Conservation (phyloP, 2,329 filamentous ascomycete species). For the Pseudogymnoascus sp. region DNA sequence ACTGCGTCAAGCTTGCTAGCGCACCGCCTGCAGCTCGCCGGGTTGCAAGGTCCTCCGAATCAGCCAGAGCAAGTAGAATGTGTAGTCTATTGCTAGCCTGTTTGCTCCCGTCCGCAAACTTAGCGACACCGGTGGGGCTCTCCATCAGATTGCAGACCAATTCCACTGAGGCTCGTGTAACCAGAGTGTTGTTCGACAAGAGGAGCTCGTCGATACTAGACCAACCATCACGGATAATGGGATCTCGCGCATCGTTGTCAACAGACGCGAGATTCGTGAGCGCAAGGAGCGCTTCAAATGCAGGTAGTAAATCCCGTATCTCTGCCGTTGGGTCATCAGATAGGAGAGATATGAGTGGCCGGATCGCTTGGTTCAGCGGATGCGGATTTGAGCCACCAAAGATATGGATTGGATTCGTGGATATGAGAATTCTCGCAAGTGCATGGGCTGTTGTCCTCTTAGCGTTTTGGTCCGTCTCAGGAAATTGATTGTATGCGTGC, state of each 20-base stretch:
- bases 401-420: conserved; percentile 73
- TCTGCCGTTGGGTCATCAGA: conserved; percentile 54
- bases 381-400: conserved; percentile 72
- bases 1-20: conserved; percentile 73
- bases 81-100: conserved; percentile 69
- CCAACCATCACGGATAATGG: conserved; percentile 70
- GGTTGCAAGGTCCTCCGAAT: conserved; percentile 74
- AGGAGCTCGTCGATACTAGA: conserved; percentile 74
- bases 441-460: conserved; percentile 66
- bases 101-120: conserved; percentile 61
- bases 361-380: conserved; percentile 71
- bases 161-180: conserved; percentile 80
- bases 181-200: conserved; percentile 64
- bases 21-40: conserved; percentile 81
- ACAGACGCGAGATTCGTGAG: conserved; percentile 88
- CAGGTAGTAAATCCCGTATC: conserved; percentile 72
- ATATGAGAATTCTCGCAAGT: conserved; percentile 78
- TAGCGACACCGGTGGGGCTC: conserved; percentile 55
- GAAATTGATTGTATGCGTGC: conserved; percentile 57
- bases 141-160: conserved; percentile 86
- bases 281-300: conserved; percentile 85
- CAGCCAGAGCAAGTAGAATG: conserved; percentile 78
- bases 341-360: conserved; percentile 71
- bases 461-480: conserved; percentile 40
- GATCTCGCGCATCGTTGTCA: conserved; percentile 53